These are phyloP conservation scores for Pugionium cornutum DNA, from an alignment of 345 rosid species.

Conservation along the genomic window DNA sequence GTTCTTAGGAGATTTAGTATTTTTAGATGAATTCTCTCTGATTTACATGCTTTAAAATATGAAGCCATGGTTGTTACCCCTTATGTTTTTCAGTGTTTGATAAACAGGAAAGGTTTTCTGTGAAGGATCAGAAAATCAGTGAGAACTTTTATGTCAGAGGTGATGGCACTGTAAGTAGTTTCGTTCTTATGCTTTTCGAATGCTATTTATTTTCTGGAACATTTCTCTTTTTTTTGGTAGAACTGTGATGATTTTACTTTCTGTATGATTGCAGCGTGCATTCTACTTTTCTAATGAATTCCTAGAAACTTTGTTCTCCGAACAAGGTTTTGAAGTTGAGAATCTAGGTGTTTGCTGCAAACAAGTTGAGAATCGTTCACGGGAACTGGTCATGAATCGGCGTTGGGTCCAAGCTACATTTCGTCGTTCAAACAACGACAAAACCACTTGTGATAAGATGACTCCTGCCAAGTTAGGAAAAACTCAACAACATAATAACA, in stretches of 20 bases:
- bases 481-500: slow-evolving; percentile 35
- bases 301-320: slow-evolving; percentile 63
- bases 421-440: slow-evolving; percentile 40
- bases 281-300: slow-evolving; percentile 83
- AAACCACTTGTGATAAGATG: slow-evolving; percentile 29
- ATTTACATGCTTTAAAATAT: not conserved
- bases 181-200: slow-evolving; percentile 8
- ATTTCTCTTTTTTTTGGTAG: slow-evolving; percentile 14
- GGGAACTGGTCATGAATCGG: slow-evolving; percentile 86
- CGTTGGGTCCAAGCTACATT: slow-evolving; percentile 95
- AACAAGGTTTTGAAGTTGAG: slow-evolving; percentile 72
- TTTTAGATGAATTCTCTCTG: not conserved
- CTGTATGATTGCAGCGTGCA: slow-evolving; percentile 61
- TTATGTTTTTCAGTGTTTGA: slow-evolving; percentile 23
- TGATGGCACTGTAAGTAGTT: slow-evolving; percentile 88
- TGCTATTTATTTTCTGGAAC: slow-evolving; percentile 2
- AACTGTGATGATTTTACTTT: slow-evolving; percentile 9
- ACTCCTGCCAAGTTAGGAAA: slow-evolving; percentile 37
- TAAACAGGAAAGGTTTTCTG: slow-evolving; percentile 77
- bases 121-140: slow-evolving; percentile 84
- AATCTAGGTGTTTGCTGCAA: slow-evolving; percentile 78
- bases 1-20: not conserved
- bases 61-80: slow-evolving; percentile 11
- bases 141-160: slow-evolving; percentile 90
- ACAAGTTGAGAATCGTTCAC: slow-evolving; percentile 90